These are phyloP conservation scores for Aureobasidium sp. DNA, from an alignment of 2,329 filamentous ascomycete genomes.

Conservation along the genomic window DNA sequence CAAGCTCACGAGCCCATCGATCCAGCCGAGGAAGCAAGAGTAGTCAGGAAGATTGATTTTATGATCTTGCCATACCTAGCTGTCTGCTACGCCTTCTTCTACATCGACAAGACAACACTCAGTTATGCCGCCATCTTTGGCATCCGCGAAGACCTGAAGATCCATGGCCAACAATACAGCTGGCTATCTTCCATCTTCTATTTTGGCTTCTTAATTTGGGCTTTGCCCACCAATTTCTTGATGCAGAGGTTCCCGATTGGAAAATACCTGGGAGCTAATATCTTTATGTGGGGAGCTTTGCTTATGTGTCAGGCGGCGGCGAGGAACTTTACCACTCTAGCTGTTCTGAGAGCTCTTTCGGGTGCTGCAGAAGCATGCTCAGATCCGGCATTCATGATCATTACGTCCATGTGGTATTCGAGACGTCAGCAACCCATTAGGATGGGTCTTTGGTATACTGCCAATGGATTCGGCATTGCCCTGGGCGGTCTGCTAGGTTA, in stretches of 20 bases:
- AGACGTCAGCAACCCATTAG: conserved; percentile 52
- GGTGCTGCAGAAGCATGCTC: conserved; percentile 48
- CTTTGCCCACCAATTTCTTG: conserved; percentile 47
- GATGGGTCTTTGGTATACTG: conserved; percentile 40
- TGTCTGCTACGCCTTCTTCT: conserved; percentile 31
- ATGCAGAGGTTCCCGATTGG: conserved; percentile 43
- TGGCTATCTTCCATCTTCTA: conserved; percentile 49
- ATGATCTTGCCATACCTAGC: conserved; percentile 47
- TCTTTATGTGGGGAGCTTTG: conserved; percentile 46
- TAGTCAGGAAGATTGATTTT: conserved; percentile 50
- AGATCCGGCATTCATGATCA: conserved; percentile 53
- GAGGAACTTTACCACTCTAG: conserved; percentile 44
- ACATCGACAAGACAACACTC: conserved; percentile 44
- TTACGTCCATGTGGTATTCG: conserved; percentile 56
- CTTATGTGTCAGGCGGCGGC: conserved; percentile 21
- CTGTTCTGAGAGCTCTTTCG: conserved; percentile 46
- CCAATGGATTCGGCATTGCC: conserved; percentile 49
- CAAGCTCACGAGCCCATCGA: conserved; percentile 39
- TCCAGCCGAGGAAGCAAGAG: conserved; percentile 37
- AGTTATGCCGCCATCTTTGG: conserved; percentile 60
- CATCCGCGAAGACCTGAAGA: conserved; percentile 49
- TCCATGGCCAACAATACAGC: conserved; percentile 51
- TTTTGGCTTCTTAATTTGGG: conserved; percentile 45
- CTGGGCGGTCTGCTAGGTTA: conserved; percentile 48
- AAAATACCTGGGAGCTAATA: conserved; percentile 42